Evolutionary conservation across 345 rosid genomes (phyloP), one percentile per base, ranked within the genome.

Genomic region (Eucalyptus brandiana): DNA sequence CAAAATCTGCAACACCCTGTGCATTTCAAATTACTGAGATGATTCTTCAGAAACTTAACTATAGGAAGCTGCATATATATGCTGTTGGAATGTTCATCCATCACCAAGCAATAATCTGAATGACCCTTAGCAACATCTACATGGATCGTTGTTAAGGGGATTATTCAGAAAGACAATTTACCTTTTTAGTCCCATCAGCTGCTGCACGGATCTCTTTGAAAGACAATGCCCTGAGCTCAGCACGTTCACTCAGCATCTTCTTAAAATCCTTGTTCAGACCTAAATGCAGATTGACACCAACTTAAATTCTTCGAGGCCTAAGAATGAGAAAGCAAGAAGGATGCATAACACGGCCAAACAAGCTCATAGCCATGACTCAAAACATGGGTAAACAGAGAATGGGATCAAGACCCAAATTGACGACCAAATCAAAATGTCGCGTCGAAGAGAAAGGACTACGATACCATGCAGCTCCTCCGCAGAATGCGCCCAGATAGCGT

Each of bases 131-230:
- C 45, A 37, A 76, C 83, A 76, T 76, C 1, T 76, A 76, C 47
- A 37, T 11, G 16, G 45, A 44, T 76, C 42, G 5, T 17, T 19
- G n/a, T 67, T 24, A 3, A 51, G 42, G 56, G 65, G 42, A 85
- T 40, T 47, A 89, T 58, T 80, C n/a, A 60, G 23, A 58, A 42
- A 83, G 42, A 85, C 53, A 86, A 56, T 88, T 69, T 92, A 97
- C 99, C 99, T 97, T 97, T 88, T 90, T 92, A 93, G 99, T 97
- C 85, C 99, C 98, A 93, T 97, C 98, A 45, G 95, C 94, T 45
- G 99, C 98, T 11, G 94, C 92, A 51, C 90, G 94, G 89, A 95
- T 88, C 87, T 95, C 96, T 88, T 98, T 95, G 80, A 97, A 91
- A 86, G 96, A 93, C 49, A 97, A 92, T 7, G 97, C 96, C 91